Evolutionary conservation across 495 filamentous ascomycete genomes (phyloP).

Genomic region (Cercophora scortea): DNA sequence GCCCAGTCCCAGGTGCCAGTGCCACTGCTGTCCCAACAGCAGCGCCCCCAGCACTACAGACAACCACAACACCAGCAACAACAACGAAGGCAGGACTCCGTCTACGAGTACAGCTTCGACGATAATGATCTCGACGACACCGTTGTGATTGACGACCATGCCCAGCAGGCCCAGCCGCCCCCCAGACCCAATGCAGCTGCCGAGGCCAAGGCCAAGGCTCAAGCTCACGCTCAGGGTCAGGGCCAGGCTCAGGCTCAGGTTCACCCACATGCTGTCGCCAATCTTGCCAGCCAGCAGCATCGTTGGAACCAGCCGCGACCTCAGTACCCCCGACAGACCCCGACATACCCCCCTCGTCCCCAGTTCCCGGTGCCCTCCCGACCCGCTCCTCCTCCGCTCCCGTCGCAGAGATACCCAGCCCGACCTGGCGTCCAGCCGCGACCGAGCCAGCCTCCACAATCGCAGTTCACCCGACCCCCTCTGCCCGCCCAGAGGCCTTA

Average conservation of each 20-base stretch:
- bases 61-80: constrained; percentile 1
- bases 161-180: constrained; percentile 1
- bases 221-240: neutral
- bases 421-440: constrained; percentile 7
- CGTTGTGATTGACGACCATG: constrained; percentile 20
- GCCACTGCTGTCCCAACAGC: neutral
- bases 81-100: neutral
- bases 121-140: constrained; percentile 25
- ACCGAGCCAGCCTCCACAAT: constrained; percentile 7
- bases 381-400: constrained; percentile 6
- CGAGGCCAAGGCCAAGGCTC: no score
- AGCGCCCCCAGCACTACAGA: neutral
- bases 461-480: constrained; percentile 19
- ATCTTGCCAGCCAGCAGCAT: constrained; percentile 11
- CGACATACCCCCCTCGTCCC: constrained; percentile 6
- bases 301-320: constrained; percentile 13
- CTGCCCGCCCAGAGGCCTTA: constrained; percentile 7
- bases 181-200: no score
- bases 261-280: constrained; percentile 1
- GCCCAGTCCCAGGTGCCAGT: constrained; percentile 15
- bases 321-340: neutral
- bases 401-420: constrained; percentile 17
- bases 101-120: constrained; percentile 12
- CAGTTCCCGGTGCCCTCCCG: constrained; percentile 4
- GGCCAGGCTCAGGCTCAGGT: neutral